Base-by-base conservation (phyloP, 805 yeast species). In the Naumovozyma baii region DNA sequence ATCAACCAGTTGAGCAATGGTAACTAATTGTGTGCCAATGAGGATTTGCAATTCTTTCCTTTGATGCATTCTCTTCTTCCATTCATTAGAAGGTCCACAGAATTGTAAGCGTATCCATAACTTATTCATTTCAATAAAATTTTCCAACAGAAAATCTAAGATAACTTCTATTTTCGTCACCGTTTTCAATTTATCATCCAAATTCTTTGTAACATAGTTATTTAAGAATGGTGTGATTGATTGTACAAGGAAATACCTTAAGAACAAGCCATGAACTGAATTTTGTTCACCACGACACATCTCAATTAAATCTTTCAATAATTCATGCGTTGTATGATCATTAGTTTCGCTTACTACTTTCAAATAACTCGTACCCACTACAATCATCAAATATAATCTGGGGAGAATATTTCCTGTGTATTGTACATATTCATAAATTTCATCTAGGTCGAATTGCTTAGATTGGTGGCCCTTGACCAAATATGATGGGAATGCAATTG, bases 231-330 rank as follows among this genome's bases (percentile, higher is more conserved):
- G 43, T 31, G 50, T 55, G 46, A 87, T 82, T n/a, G 85, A 81
- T 57, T 90, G 97, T 3, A 87, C 78, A 28, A 92, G 65, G 59
- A 85, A 90, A 65, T 90, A 88, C 35, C 97, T 69, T 52, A 90
- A 66, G 59, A 90, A 90, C 46, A 90, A 66, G 2, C 97, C 97
- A 40, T 96, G 68, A 20, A 86, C 75, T 1, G 97, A 97, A 55
- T 85, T 88, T 61, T 90, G 97, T 2, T 88, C 94, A 8, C 96
- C 97, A 26, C 94, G 74, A 48, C 94, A 80, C 97, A 90, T 90
- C 59, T 90, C 97, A 52, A 90, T 80, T 94, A 90, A 82, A 57
- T 90, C 97, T 59, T 83, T 83, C 78, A 88, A 74, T 39, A 90
- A 79, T 46, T 86, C 96, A 18, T n/a, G 13, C 15, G n/a, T 17